Base-by-base conservation (phyloP, 2,329 filamentous ascomycete genomes). In the Fusarium setosum region DNA sequence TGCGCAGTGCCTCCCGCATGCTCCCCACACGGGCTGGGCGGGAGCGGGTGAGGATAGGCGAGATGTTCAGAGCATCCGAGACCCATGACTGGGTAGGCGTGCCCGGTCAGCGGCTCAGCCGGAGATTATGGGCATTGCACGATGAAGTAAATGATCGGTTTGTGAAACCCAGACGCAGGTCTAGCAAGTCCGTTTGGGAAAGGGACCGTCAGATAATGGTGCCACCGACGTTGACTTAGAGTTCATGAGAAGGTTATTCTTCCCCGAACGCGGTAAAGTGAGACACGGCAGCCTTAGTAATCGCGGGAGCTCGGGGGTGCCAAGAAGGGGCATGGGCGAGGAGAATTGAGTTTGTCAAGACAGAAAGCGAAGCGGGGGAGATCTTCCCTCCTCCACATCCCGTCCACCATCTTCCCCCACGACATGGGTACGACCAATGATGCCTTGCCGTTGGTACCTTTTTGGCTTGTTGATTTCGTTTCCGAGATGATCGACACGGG, bases 381-480 rank as follows among this genome's bases (percentile, higher is more conserved):
- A 42, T 24, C 37, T 41, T 42, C n/a, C n/a, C 31, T 32, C 35
- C 50, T 38, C 47, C 47, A 50, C 23, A n/a, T n/a, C n/a, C n/a
- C n/a, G n/a, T n/a, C n/a, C 50, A 42, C 32, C 50, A 53, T 44
- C 37, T 53, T 17, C 29, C 41, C 6, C 24, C 12, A 26, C 48
- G 12, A 40, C 24, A 40, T 21, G 35, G 48, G 35, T 31, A 50
- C 32, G 18, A 5, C 32, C 47, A 38, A 29, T 49, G 23, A 50
- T 50, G 4, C 20, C 21, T 38, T 15, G 20, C 15, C 12, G 18
- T 13, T 53, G 49, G 26, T 23, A 24, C 11, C 4, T 51, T 20
- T 21, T 24, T 45, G 11, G 3, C 4, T 29, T 38, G 12, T 29
- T 21, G 17, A 17, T 32, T 32, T 52, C 42, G 37, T 32, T 52